Base-by-base conservation (phyloP, 2,329 filamentous ascomycete genomes). In the Atkinsonella texensis region DNA sequence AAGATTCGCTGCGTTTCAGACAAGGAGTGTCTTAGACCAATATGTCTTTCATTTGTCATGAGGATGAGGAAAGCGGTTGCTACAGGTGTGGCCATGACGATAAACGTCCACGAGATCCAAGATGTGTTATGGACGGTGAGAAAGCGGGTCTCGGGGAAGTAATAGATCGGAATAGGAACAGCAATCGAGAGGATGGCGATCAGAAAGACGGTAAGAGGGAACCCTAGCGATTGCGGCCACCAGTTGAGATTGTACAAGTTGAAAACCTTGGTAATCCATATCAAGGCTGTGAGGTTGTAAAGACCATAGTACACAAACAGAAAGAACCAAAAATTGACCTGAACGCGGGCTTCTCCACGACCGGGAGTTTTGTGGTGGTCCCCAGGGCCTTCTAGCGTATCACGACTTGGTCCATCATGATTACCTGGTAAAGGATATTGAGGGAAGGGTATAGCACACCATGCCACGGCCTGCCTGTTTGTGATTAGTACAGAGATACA, bases 241-340 rank as follows among this genome's bases (percentile, higher is more conserved):
- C 82, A 85, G 66, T 85, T 85, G 52, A 85, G 69, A 55, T 77
- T 80, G 70, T 85, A 85, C 20, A 85, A 72, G 59, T 85, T 85
- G 64, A 85, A 85, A 5, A 85, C 75, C 60, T 84, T 85, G 46
- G 82, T 85, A 61, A 85, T 84, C 80, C 81, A 85, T 54, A 83
- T 76, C 58, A 85, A 67, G 2, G 81, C 82, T 4, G 80, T 83
- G 23, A 84, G 60, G 61, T 82, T 84, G 65, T 85, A 85, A 57
- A 84, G 77, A 52, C 80, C 80, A 63, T 85, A 85, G 68, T 84
- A 85, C 52, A 84, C 76, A 47, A 84, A 76, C 39, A 85, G 70
- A 60, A 85, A 85, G 70, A 84, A 84, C 81, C 82, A 85, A 60
- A 85, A 85, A 68, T 83, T 83, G 57, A 85, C 76, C 55, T 78